Conservation (phyloP, 192 early-diverging fungal species). For the Fimicolochytrium jonesii region DNA sequence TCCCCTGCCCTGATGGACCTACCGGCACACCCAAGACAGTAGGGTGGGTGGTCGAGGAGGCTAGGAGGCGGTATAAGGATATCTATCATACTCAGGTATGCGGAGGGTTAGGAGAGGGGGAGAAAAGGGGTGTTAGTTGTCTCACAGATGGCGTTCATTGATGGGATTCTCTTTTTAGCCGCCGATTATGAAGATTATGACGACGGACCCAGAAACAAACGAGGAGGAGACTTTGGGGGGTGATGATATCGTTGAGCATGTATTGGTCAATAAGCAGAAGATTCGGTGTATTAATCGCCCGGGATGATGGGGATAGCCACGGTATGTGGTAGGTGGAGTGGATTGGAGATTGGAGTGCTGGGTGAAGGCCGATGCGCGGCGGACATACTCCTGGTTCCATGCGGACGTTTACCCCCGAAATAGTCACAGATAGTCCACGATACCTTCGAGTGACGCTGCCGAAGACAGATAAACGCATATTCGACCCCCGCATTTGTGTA, state of each 20-base stretch:
- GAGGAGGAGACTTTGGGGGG: slow-evolving; percentile 19
- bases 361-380: too few species aligned
- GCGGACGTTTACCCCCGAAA: too few species aligned
- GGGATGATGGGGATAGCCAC: background rate
- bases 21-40: slow-evolving; percentile 31
- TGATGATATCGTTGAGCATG: slow-evolving; percentile 11
- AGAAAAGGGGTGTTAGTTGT: background rate
- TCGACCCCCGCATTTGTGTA: too few species aligned
- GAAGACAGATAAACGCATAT: too few species aligned
- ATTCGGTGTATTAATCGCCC: too few species aligned
- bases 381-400: too few species aligned
- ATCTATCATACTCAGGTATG: slow-evolving; percentile 17
- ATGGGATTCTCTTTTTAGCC: background rate
- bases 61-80: slow-evolving; percentile 20
- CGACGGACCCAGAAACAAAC: slow-evolving; percentile 20
- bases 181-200: slow-evolving; percentile 17
- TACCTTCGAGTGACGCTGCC: too few species aligned
- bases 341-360: too few species aligned
- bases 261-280: slow-evolving; percentile 15
- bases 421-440: too few species aligned
- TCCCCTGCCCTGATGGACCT: slow-evolving; percentile 20
- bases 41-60: slow-evolving; percentile 26
- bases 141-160: background rate
- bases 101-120: background rate
- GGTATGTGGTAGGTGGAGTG: too few species aligned